phyloP scores from a whole-genome alignment of 805 yeast species.

The Torulaspora quercuum region DNA sequence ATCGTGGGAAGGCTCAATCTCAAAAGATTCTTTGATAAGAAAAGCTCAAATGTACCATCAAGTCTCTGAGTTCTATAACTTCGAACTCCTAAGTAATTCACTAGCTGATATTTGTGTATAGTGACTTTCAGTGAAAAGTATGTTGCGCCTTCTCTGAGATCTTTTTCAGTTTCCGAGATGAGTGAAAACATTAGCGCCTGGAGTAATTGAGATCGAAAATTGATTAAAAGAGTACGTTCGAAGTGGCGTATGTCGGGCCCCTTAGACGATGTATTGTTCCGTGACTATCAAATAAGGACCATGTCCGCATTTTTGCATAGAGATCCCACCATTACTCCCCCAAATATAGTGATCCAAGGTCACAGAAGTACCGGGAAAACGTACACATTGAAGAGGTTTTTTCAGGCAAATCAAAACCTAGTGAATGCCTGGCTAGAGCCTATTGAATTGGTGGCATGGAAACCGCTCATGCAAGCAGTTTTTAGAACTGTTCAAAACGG shows the following conservation, averaged over 20 bases:
- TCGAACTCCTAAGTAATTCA: constrained; percentile 46
- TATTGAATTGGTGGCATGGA: constrained; percentile 35
- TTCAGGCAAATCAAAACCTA: constrained; percentile 18
- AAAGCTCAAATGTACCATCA: constrained; percentile 50
- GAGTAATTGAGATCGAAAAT: too few relatives aligned
- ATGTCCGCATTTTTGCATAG: constrained; percentile 23
- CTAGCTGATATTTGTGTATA: constrained; percentile 8
- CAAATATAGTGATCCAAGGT: constrained; percentile 32
- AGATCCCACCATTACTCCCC: constrained; percentile 24
- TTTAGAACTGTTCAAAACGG: constrained; percentile 26
- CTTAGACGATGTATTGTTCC: constrained; percentile 17
- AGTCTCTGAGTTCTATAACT: constrained; percentile 57
- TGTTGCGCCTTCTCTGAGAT: too few relatives aligned
- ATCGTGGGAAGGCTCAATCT: constrained; percentile 60
- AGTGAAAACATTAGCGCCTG: not conserved
- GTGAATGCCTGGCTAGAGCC: constrained; percentile 26
- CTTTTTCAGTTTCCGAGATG: not conserved
- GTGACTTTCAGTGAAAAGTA: too few relatives aligned
- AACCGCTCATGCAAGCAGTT: constrained; percentile 32
- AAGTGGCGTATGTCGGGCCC: constrained; percentile 8
- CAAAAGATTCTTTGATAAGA: constrained; percentile 43
- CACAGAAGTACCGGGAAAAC: constrained; percentile 33
- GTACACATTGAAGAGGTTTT: constrained; percentile 21
- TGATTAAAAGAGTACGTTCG: not conserved
- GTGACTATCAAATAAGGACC: constrained; percentile 28